phyloP scores from a whole-genome alignment of 352 stramenopile species.

The Globisporangium acanthophoron region DNA sequence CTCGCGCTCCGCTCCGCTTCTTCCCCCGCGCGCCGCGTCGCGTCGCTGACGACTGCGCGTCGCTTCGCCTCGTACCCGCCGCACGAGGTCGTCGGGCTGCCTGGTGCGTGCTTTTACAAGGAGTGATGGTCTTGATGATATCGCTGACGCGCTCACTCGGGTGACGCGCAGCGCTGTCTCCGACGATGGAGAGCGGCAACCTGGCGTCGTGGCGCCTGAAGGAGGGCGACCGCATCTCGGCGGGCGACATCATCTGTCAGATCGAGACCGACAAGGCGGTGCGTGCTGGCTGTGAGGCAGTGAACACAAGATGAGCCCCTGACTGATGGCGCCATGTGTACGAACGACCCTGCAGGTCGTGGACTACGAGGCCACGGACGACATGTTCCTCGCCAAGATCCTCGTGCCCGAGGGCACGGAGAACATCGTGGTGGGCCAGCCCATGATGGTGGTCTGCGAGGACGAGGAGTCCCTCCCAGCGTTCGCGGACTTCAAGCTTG shows the following conservation, averaged over 20 bases:
- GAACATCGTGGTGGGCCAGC: constrained; percentile 89
- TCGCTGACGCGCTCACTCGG: neutral
- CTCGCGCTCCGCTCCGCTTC: constrained; percentile 48
- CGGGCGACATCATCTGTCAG: constrained; percentile 94
- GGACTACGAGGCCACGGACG: constrained; percentile 98
- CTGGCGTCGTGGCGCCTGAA: constrained; percentile 94
- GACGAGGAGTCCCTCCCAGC: constrained; percentile 68
- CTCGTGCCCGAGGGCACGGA: constrained; percentile 87
- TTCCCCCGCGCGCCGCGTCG: constrained; percentile 26
- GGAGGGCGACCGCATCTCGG: constrained; percentile 90
- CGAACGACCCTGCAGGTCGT: constrained; percentile 53
- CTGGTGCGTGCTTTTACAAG: constrained; percentile 26
- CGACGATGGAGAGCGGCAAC: constrained; percentile 97
- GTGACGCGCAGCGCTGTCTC: constrained; percentile 80
- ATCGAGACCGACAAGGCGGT: constrained; percentile 99
- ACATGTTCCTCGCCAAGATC: constrained; percentile 96
- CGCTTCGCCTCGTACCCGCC: constrained; percentile 67
- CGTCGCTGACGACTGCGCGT: constrained; percentile 24
- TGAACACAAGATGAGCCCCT: too few relatives aligned
- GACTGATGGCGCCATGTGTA: neutral
- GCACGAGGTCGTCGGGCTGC: constrained; percentile 76
- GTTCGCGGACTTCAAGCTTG: constrained; percentile 75
- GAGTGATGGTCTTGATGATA: neutral
- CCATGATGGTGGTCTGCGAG: constrained; percentile 96
- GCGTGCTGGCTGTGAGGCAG: constrained; percentile 2